Base-by-base conservation (phyloP, 1,284 basidiomycete species). In the Cystobasidiaceae sp. region DNA sequence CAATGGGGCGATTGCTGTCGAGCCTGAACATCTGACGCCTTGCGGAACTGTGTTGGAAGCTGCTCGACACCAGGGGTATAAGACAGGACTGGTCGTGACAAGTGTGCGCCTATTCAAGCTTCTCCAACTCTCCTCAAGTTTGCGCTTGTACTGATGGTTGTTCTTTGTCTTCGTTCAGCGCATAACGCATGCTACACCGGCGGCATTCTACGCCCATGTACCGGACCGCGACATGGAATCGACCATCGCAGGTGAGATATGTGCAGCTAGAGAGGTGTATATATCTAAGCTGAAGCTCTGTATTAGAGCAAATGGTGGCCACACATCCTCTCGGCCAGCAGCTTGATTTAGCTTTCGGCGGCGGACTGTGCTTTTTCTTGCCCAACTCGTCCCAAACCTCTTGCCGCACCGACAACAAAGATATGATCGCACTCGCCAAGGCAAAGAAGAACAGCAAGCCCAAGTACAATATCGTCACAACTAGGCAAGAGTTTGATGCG, bases 21-120 rank as follows among this genome's bases (percentile, higher is more conserved):
- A 74, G 17, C 73, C 74, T 19, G 67, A 70, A 21, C 54, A 63
- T 15, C 68, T 68, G 33, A 63, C 69, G 33, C 71, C 77, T 0
- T 76, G 75, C 57, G 77, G 76, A 6, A 78, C 77, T 4, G 68
- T 78, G n/a, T 74, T 78, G 32, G 77, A 78, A 66, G 76, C 77
- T 5, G 76, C 77, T 1, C 74, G 76, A 37, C 72, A 72, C 15
- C 73, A 74, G 44, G 76, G 76, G 0, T 73, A 74, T 48, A 25
- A 73, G 2, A 78, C 77, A 23, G 77, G 77, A 15, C 69, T 78
- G 9, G 77, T 76, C 8, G 73, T 76, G 19, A 78, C 77, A 11
- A 71, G 70, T n/a, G 73, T 60, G 28, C 15, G 69, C 37, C 15
- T 7, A 33, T 25, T 27, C 43, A 13, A 4, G 37, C 25, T 19